Conservation (phyloP, 768 basidiomycete genomes). For the Podaxis rugospora region DNA sequence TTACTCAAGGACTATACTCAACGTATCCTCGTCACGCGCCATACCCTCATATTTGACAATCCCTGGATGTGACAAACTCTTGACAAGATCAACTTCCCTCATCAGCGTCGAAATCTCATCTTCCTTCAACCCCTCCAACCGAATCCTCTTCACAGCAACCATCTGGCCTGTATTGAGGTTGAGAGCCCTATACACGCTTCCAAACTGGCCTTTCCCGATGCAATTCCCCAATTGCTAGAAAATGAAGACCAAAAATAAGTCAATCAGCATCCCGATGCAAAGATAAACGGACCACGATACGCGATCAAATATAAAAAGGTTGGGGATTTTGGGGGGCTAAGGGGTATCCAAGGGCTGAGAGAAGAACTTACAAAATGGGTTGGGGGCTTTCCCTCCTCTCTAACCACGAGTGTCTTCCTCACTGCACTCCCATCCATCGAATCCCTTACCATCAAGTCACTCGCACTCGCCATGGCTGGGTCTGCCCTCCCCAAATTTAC, state of each 20-base stretch:
- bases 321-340: constrained; percentile 3
- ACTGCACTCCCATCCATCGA: constrained; percentile 61
- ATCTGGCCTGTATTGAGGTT: constrained; percentile 93
- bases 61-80: constrained; percentile 86
- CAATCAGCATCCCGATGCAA: neutral
- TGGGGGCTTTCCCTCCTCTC: constrained; percentile 76
- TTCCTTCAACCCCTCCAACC: constrained; percentile 86
- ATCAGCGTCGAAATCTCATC: constrained; percentile 88
- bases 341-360: neutral
- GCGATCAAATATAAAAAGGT: constrained; percentile 6
- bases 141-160: constrained; percentile 98
- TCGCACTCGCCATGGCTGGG: constrained; percentile 51
- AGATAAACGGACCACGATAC: constrained; percentile 14
- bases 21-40: constrained; percentile 80
- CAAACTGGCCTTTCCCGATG: constrained; percentile 96
- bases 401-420: constrained; percentile 67
- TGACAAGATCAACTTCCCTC: constrained; percentile 91
- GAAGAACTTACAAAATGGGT: constrained; percentile 71
- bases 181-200: constrained; percentile 90
- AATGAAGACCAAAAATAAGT: constrained; percentile 4
- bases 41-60: constrained; percentile 99
- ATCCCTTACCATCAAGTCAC: constrained; percentile 60
- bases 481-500: constrained; percentile 50
- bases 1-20: constrained; percentile 94
- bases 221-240: constrained; percentile 94